Evolutionary conservation across 345 rosid species (phyloP).

Genomic region (Eucalyptus pumila): DNA sequence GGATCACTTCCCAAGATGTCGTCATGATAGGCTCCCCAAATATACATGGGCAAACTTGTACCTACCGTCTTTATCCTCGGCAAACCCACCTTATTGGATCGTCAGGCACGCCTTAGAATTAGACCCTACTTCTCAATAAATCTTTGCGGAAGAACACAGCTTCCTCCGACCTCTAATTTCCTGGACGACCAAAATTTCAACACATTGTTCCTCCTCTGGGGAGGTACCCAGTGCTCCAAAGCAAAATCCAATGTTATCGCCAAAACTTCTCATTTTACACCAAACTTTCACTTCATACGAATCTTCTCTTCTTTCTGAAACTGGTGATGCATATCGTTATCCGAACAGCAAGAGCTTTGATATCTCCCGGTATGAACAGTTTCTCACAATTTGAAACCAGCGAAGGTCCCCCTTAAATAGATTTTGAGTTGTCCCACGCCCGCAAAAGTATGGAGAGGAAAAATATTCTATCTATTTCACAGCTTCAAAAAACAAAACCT

Average conservation of each 20-base stretch:
- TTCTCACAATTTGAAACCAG: background rate
- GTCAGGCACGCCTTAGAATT: background rate
- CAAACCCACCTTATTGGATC: conserved; percentile 3
- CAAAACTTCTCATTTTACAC: conserved; percentile 3
- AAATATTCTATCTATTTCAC: conserved; percentile 19
- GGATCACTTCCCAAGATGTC: background rate
- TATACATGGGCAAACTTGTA: background rate
- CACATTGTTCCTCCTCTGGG: background rate
- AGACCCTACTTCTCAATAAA: background rate
- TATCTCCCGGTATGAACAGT: background rate
- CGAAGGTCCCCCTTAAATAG: background rate
- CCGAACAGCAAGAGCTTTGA: background rate
- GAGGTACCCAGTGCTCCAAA: background rate
- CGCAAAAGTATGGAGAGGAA: background rate
- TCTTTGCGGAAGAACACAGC: background rate
- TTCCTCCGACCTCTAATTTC: background rate
- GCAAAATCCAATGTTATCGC: background rate
- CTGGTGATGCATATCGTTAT: background rate
- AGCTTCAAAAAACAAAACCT: conserved; percentile 87
- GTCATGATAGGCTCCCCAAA: background rate
- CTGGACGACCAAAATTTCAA: background rate
- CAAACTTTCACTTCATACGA: background rate
- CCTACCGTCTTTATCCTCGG: background rate
- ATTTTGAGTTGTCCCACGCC: background rate
- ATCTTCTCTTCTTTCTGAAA: conserved; percentile 2